phyloP scores from a whole-genome alignment of 2,329 filamentous ascomycete species.

The Sphaceloma murrayae region DNA sequence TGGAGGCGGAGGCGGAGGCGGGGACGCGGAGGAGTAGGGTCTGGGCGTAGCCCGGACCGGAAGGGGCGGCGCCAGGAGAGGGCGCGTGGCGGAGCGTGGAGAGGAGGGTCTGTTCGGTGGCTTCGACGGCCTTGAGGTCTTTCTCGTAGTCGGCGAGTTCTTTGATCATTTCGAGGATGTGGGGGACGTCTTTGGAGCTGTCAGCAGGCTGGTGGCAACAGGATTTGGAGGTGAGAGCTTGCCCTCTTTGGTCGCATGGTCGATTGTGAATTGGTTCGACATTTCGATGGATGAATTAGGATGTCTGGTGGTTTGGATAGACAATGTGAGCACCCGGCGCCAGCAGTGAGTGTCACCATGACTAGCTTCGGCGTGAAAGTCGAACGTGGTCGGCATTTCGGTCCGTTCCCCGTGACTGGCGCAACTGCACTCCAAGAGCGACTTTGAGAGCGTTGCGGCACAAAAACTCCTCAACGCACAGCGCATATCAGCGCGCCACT shows the following conservation, averaged over 20 bases:
- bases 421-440: too few species aligned
- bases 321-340: too few species aligned
- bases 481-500: too few species aligned
- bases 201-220: not conserved
- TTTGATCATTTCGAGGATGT: constrained; percentile 72
- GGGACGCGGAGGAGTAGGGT: constrained; percentile 54
- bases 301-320: not conserved
- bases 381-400: too few species aligned
- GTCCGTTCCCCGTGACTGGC: too few species aligned
- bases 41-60: constrained; percentile 55
- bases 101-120: constrained; percentile 63
- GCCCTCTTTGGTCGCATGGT: constrained; percentile 54
- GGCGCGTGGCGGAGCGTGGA: constrained; percentile 69
- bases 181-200: constrained; percentile 58
- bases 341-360: too few species aligned
- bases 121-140: constrained; percentile 61
- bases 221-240: constrained; percentile 16
- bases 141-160: constrained; percentile 86
- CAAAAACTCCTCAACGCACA: too few species aligned
- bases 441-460: too few species aligned
- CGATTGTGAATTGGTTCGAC: constrained; percentile 35
- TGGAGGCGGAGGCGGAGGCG: constrained; percentile 28
- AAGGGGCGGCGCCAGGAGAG: constrained; percentile 31
- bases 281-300: constrained; percentile 19
- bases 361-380: too few species aligned